Conservation (phyloP, 2,329 filamentous ascomycete genomes). For the Cercospora sp. region DNA sequence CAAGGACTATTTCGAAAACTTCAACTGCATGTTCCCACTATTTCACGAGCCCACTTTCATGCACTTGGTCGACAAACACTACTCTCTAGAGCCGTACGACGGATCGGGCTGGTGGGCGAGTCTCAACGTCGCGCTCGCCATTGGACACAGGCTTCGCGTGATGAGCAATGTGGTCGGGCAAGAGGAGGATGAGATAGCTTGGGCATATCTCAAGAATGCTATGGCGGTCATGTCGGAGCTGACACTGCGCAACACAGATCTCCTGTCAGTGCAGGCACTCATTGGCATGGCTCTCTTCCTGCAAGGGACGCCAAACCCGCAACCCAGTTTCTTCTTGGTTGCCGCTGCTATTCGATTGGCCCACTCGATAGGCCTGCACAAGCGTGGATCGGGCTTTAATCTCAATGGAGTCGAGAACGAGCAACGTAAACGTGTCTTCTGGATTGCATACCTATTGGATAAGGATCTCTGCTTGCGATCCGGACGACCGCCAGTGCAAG, state of each 20-base stretch:
- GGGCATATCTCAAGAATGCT: constrained; percentile 95
- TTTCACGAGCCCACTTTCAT: constrained; percentile 99
- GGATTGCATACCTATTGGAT: constrained; percentile 73
- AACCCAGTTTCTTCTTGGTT: constrained; percentile 87
- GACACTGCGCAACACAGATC: constrained; percentile 92
- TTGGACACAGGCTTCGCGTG: constrained; percentile 85
- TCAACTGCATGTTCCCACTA: constrained; percentile 97
- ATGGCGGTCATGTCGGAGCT: constrained; percentile 90
- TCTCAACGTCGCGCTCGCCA: constrained; percentile 89
- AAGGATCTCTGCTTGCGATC: constrained; percentile 73
- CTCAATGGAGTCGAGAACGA: constrained; percentile 92
- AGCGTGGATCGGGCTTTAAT: constrained; percentile 87
- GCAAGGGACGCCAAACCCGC: constrained; percentile 93
- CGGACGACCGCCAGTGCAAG: constrained; percentile 70
- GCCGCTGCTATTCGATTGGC: constrained; percentile 86
- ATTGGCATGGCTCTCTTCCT: constrained; percentile 92
- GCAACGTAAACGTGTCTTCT: constrained; percentile 77
- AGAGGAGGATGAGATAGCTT: constrained; percentile 91
- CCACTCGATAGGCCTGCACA: constrained; percentile 93
- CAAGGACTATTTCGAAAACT: constrained; percentile 95
- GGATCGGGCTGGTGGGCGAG: constrained; percentile 99
- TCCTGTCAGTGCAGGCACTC: constrained; percentile 90
- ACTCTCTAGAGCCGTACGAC: constrained; percentile 87
- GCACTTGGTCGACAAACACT: constrained; percentile 92
- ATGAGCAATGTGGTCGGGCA: constrained; percentile 92